These are phyloP conservation scores for Camellia lanceoleosa DNA, from an alignment of 148 eudicot genomes.

Conservation along the genomic window DNA sequence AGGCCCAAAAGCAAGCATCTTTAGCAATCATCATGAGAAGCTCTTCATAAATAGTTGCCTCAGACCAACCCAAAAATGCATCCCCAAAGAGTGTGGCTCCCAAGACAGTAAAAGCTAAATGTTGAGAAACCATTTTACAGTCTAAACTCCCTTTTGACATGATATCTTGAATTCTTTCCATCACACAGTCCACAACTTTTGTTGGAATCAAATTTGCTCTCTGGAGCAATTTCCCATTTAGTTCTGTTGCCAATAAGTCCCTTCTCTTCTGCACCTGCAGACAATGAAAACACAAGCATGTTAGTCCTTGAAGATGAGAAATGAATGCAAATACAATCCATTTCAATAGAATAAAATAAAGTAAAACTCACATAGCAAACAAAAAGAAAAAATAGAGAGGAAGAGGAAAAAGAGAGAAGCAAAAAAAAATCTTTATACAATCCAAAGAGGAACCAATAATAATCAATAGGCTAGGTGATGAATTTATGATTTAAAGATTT, in stretches of 20 bases:
- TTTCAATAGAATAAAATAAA: too few relatives aligned
- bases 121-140: slow-evolving; percentile 43
- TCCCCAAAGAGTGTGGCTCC: slow-evolving; percentile 60
- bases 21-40: slow-evolving; percentile 48
- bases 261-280: slow-evolving; percentile 43
- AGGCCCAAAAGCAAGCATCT: slow-evolving; percentile 62
- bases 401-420: not conserved
- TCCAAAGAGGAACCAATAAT: not conserved
- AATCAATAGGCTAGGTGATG: not conserved
- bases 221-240: slow-evolving; percentile 39
- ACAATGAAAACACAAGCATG: not conserved
- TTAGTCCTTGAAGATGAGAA: not conserved
- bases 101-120: slow-evolving; percentile 44
- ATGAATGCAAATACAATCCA: not conserved
- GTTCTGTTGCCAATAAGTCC: slow-evolving; percentile 34
- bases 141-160: slow-evolving; percentile 39
- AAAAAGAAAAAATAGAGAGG: not conserved
- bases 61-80: slow-evolving; percentile 48
- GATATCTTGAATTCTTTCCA: slow-evolving; percentile 31
- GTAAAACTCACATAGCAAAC: too few relatives aligned
- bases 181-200: slow-evolving; percentile 37
- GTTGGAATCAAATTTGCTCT: slow-evolving; percentile 32
- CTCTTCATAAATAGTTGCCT: slow-evolving; percentile 49
- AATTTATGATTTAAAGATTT: not conserved
- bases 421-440: not conserved